Evolutionary conservation across 2,329 filamentous ascomycete species (phyloP), one percentile per base, ranked within the genome.

Genomic region (Tympanopsis confertula): DNA sequence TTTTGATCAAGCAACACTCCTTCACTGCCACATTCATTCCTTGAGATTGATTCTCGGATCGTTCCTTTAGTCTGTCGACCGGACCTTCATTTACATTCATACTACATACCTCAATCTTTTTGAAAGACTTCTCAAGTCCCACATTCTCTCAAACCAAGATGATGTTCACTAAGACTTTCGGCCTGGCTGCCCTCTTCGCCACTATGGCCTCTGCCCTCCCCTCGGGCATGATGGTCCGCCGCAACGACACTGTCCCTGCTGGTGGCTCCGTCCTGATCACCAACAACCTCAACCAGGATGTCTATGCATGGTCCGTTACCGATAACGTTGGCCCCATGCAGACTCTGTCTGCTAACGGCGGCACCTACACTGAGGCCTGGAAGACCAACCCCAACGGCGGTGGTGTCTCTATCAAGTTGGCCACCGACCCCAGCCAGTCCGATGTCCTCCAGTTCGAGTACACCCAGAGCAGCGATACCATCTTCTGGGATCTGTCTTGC

Each of bases 381-480:
- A 44, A 46, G 32, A 50, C 36, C 44, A 53, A 52, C 47, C 39
- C 48, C 38, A 47, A 49, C 38, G 51, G 50, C 17, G 51, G 52
- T 20, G 53, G 53, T 33, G 43, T 55, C 43, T 55, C 53, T 20
- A 51, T 55, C 45, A 55, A 55, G 45, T 41, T 55, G 26, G 44
- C 49, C 20, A 52, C 49, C 22, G 39, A 42, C 12, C 35, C 43
- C 5, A 35, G 38, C 35, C 36, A 43, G 35, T 32, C 33, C 36
- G 45, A 42, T 17, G 52, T 63, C 35, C 56, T 62, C n/a, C 59
- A 63, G 52, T 61, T 58, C 45, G 56, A 61, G 46, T 61, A 61
- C 50, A 60, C 56, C 40, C 40, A 50, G 28, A 35, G 43, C 7
- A 38, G 40, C 22, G 50, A 53, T 4, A 56, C 48, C 19, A 51